phyloP scores from a whole-genome alignment of 2,329 filamentous ascomycete species.

The Sporothrix pallida region DNA sequence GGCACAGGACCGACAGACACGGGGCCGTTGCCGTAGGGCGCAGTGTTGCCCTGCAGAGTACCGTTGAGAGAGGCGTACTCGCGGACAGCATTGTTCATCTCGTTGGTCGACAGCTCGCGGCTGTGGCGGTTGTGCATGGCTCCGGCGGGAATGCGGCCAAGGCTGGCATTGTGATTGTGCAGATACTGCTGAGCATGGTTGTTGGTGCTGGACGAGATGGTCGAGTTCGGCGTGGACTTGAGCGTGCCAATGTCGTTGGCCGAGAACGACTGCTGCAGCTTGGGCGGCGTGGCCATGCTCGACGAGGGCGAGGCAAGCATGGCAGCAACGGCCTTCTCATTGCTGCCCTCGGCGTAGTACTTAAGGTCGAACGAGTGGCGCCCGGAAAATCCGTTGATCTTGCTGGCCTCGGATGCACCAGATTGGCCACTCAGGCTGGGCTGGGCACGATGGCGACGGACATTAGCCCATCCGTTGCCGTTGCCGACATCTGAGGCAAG shows the following conservation, averaged over 20 bases:
- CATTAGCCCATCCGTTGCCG: conserved; percentile 63
- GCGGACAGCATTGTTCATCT: conserved; percentile 46
- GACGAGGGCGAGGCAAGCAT: conserved; percentile 56
- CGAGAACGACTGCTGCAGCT: conserved; percentile 87
- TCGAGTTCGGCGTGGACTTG: conserved; percentile 67
- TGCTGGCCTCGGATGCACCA: conserved; percentile 52
- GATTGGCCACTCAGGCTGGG: conserved; percentile 59
- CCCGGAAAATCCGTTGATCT: conserved; percentile 56
- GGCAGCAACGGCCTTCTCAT: conserved; percentile 50
- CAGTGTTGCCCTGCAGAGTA: conserved; percentile 77
- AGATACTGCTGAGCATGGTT: conserved; percentile 67
- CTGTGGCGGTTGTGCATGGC: conserved; percentile 71
- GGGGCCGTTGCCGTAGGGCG: conserved; percentile 73
- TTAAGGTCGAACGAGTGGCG: conserved; percentile 66
- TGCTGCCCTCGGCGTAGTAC: conserved; percentile 55
- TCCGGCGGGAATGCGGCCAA: conserved; percentile 77
- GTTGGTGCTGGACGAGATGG: conserved; percentile 56
- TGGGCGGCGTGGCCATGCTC: conserved; percentile 68
- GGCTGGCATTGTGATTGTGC: conserved; percentile 80
- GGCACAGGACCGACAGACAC: conserved; percentile 54
- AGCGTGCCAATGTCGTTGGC: conserved; percentile 86
- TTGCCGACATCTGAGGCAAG: conserved; percentile 65
- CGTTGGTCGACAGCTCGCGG: conserved; percentile 69
- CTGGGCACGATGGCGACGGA: conserved; percentile 71
- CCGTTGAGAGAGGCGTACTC: conserved; percentile 70